Conservation (phyloP, 495 filamentous ascomycete genomes). For the Tuber aestivum region DNA sequence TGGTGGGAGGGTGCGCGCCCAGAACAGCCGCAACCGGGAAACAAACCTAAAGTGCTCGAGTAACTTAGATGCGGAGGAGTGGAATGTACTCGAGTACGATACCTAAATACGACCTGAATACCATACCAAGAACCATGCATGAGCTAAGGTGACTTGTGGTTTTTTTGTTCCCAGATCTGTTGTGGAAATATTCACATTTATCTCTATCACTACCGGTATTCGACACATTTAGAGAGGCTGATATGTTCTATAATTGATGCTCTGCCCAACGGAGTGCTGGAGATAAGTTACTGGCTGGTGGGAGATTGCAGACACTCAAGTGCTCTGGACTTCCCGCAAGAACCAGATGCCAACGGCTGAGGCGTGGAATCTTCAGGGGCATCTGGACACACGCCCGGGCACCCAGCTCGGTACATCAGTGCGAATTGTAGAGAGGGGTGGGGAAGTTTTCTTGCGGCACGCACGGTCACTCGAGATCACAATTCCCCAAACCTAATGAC, state of each 20-base stretch:
- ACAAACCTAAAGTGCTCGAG: neutral
- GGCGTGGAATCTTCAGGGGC: neutral
- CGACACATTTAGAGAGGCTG: neutral
- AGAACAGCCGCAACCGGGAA: neutral
- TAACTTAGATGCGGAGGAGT: neutral
- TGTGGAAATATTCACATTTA: neutral
- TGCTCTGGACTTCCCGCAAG: neutral
- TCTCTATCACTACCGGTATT: neutral
- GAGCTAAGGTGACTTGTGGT: neutral
- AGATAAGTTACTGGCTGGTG: neutral
- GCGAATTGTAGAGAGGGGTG: neutral
- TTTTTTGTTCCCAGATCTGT: neutral
- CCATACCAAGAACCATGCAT: neutral
- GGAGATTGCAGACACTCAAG: neutral
- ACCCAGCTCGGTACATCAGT: neutral
- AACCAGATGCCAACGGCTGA: neutral
- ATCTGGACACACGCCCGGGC: neutral
- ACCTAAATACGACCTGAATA: neutral
- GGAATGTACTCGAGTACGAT: neutral
- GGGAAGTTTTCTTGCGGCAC: neutral
- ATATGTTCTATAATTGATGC: no score
- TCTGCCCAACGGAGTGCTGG: neutral
- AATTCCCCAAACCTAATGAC: neutral
- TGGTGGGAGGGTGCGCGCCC: neutral
- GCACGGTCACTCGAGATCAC: neutral